phyloP scores from a whole-genome alignment of 2,329 filamentous ascomycete species.

The Allantophomopsis lycopodina region DNA sequence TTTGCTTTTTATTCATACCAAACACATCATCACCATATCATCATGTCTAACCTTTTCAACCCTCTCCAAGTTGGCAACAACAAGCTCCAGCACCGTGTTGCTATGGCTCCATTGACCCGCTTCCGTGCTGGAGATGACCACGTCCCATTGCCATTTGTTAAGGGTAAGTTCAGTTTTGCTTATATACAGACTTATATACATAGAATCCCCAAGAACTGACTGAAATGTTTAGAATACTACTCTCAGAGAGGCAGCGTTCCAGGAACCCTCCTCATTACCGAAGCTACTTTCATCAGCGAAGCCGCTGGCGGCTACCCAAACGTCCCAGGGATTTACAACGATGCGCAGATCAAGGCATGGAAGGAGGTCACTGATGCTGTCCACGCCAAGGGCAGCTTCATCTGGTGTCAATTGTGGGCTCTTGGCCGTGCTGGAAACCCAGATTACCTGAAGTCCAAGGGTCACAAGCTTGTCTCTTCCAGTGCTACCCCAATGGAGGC shows the following conservation, averaged over 20 bases:
- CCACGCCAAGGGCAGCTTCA: slow-evolving; percentile 40
- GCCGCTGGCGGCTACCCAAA: slow-evolving; percentile 32
- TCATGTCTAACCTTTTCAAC: slow-evolving; percentile 23
- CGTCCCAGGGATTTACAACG: slow-evolving; percentile 39
- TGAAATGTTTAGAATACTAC: slow-evolving; percentile 28
- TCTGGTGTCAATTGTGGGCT: slow-evolving; percentile 47
- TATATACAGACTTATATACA: too few species aligned
- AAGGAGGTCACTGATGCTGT: slow-evolving; percentile 42
- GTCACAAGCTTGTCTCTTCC: not conserved
- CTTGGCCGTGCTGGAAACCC: slow-evolving; percentile 30
- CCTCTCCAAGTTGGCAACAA: slow-evolving; percentile 26
- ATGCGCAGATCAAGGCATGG: slow-evolving; percentile 40
- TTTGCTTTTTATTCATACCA: not conserved
- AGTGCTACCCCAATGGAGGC: slow-evolving; percentile 7
- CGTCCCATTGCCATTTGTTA: slow-evolving; percentile 26
- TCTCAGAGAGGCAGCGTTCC: slow-evolving; percentile 31
- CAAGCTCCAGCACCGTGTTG: slow-evolving; percentile 28
- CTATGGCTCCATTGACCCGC: slow-evolving; percentile 44
- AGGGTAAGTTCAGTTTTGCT: slow-evolving; percentile 7
- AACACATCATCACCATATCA: not conserved
- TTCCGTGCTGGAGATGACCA: slow-evolving; percentile 32
- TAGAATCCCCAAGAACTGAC: too few species aligned
- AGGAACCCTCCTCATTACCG: slow-evolving; percentile 41
- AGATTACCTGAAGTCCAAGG: slow-evolving; percentile 3
- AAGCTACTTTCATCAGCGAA: slow-evolving; percentile 33